Evolutionary conservation across 2,329 filamentous ascomycete genomes (phyloP), one percentile per base, ranked within the genome.

Genomic region (Fusarium praegraminearum): DNA sequence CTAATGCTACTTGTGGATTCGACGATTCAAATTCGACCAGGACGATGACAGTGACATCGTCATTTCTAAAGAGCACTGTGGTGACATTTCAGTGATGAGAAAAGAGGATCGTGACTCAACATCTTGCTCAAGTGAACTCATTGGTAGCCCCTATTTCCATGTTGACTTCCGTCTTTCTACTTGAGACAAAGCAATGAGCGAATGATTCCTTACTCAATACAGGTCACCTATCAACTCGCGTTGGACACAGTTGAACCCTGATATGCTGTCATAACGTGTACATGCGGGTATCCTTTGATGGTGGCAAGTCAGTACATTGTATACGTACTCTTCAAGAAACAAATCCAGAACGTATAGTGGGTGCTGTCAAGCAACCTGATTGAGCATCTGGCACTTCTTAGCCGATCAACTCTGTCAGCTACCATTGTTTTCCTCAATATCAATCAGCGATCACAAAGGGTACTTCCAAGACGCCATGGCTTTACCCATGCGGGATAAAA

Each of bases 401-500:
- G 8, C 12, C 11, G 26, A 15, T 30, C 26, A 26, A 40, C 35
- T 38, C 30, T 52, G 22, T 38, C 13, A 32, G n/a, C 58, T 52
- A 30, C 24, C 26, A 46, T 32, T 22, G 15, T 46, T n/a, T 30
- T 30, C n/a, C n/a, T 32, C n/a, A n/a, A 20, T 15, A 22, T 9
- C 30, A 35, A 46, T 63, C 8, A 13, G 18, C 32, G 15, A 36
- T 38, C 35, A 7, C 28, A 13, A 22, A 54, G 28, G 38, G 15
- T 16, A 11, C 35, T 36, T 20, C 35, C 15, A 10, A n/a, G 11
- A 30, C 35, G n/a, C 16, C 36, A 15, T 16, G 40, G 9, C 20
- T 16, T 35, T 40, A 56, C 56, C 51, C 54, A 72, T 70, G 68
- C 65, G 65, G 72, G 68, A 74, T 73, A 69, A 72, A 67, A 62